Base-by-base conservation (phyloP, 1,284 basidiomycete species). In the Apiotrichum akiyoshidainum region DNA sequence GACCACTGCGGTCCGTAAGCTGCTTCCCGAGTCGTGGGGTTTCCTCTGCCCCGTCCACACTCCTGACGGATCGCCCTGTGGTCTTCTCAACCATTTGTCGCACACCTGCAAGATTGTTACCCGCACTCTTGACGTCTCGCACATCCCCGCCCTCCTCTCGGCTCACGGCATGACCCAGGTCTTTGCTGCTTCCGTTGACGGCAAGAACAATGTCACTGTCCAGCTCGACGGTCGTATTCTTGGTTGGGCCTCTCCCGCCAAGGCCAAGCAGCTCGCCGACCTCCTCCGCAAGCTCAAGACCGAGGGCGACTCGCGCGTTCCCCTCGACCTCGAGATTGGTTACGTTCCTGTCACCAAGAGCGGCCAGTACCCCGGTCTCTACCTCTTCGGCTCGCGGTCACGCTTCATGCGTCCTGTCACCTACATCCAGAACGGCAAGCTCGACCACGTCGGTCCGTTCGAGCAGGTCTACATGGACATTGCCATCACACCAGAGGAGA, bases 401-500 rank as follows among this genome's bases (percentile, higher is more conserved):
- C 83, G 96, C 61, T 97, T 99, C 93, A 98, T 99, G 95, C 85
- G 96, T 47, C 95, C 97, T 4, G 96, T 99, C 61, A 92, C 89
- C 69, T 94, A 90, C 77, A 79, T 99, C 46, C 80, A 83, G 60
- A 99, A 98, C 75, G 88, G 87, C 54, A 84, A 85, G 66, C 84
- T 89, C 66, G 96, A 99, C 76, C 90, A 90, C 75, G 84, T 99
- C 52, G 96, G 96, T 3, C 86, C 95, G 2, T 99, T 99, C 68
- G 96, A 99, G 79, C 96, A 99, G 79, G 96, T 99, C 12, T 99
- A 99, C 78, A 94, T 99, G 89, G 91, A 99, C 75, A 90, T 99
- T 71, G 95, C 96, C 0, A 89, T 92, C 73, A 90, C 86, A 55
- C 87, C 87, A 6, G 87, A 89, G 67, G 96, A 98, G 76, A 87